Evolutionary conservation across 2,329 filamentous ascomycete species (phyloP), one percentile per base, ranked within the genome.

Genomic region (Geosmithia morbida): DNA sequence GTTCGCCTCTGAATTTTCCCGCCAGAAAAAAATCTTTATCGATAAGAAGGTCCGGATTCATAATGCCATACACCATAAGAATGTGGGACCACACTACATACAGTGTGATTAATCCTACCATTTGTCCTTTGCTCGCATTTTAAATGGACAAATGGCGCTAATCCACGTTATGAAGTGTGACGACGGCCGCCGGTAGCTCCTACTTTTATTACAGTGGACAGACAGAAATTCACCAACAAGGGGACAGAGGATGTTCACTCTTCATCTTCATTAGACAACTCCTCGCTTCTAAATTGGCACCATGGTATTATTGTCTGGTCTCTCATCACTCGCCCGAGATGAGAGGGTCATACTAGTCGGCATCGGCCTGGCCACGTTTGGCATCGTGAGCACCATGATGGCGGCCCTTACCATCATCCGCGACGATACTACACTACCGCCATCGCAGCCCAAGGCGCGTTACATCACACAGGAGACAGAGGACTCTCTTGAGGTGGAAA

Each of bases 381-480:
- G 74, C 54, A 66, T 83, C 51, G 60, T 81, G 48, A 67, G 70
- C 50, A 67, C 71, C 46, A 76, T 86, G 61, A 70, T 72, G 51
- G 61, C 70, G 39, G 69, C 76, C 48, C 75, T 89, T 43, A 66
- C 68, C 49, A 65, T 73, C 48, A 77, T 82, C 53, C 74, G 79
- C 53, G 70, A 79, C 54, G 70, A 81, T 47, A 82, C 82, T 52
- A 74, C 81, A 61, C 76, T 92, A 56, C 78, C 77, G 50, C 74
- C 77, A 37, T 59, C 68, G 39, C 75, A 79, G 50, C 79, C 79
- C 37, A 81, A 83, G 59, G 77, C 83, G 46, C 77, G 82, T 54
- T 85, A 85, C 59, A 84, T 87, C 52, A 84, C 79, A 14, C 81
- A 87, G 59, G 79, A 83, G 20, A 85, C 82, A 2, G 83, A 88